These are phyloP conservation scores for Deuterostichococcus epilithicus DNA, from an alignment of 139 green algal genomes.

Conservation along the genomic window DNA sequence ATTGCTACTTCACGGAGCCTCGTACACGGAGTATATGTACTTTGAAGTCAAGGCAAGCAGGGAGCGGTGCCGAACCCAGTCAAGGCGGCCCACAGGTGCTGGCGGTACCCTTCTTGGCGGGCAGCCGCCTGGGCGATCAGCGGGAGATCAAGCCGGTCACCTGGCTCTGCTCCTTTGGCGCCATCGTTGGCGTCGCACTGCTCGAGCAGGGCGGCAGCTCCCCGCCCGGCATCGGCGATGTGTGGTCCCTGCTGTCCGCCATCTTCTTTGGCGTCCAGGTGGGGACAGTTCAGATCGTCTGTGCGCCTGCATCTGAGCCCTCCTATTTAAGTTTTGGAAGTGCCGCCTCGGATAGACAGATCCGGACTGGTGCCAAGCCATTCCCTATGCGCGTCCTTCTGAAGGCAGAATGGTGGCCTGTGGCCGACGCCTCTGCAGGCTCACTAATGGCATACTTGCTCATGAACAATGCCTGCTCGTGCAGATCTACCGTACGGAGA, in stretches of 20 bases:
- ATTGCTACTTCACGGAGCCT: too few species aligned
- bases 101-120: conserved; percentile 71
- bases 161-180: conserved; percentile 50
- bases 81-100: conserved; percentile 56
- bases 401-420: too few species aligned
- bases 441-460: too few species aligned
- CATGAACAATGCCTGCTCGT: not conserved
- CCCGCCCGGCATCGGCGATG: conserved; percentile 52
- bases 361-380: too few species aligned
- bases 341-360: too few species aligned
- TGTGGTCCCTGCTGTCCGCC: conserved; percentile 58
- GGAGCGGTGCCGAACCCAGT: too few species aligned
- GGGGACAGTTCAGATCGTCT: not conserved
- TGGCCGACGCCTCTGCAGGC: too few species aligned
- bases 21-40: too few species aligned
- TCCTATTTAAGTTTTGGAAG: too few species aligned
- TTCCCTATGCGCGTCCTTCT: too few species aligned
- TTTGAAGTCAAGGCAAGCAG: too few species aligned
- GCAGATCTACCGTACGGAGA: not conserved
- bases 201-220: conserved; percentile 48
- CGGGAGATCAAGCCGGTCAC: conserved; percentile 51
- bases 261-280: conserved; percentile 73
- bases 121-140: conserved; percentile 31
- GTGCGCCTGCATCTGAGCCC: too few species aligned
- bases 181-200: conserved; percentile 60